These are phyloP conservation scores for Fusarium piperis DNA, from an alignment of 2,329 filamentous ascomycete species.

Conservation along the genomic window DNA sequence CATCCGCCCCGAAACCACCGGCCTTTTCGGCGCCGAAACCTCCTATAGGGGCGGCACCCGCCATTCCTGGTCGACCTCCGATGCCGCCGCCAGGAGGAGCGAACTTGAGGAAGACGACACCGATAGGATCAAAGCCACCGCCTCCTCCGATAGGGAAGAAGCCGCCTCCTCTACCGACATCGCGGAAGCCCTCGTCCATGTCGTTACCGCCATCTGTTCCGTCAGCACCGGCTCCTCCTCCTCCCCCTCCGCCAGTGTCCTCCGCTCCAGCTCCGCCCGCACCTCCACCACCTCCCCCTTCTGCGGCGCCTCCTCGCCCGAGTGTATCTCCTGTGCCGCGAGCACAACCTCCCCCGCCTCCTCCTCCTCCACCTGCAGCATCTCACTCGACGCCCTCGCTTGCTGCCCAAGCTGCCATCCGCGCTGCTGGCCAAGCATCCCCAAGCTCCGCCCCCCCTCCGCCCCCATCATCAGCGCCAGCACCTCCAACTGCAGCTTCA, in stretches of 20 bases:
- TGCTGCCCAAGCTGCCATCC: slow-evolving; percentile 56
- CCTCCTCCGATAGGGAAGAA: slow-evolving; percentile 85
- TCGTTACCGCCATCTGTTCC: slow-evolving; percentile 48
- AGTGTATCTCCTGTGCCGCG: slow-evolving; percentile 48
- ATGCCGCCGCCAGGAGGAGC: slow-evolving; percentile 57
- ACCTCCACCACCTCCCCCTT: slow-evolving; percentile 48
- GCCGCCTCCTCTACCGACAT: slow-evolving; percentile 69
- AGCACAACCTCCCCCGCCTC: slow-evolving; percentile 46
- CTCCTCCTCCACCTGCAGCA: slow-evolving; percentile 37
- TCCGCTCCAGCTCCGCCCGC: slow-evolving; percentile 55
- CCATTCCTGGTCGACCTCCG: slow-evolving; percentile 36
- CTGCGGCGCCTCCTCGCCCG: slow-evolving; percentile 53
- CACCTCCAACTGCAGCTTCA: slow-evolving; percentile 51
- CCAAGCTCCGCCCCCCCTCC: slow-evolving; percentile 50
- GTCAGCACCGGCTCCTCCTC: slow-evolving; percentile 50
- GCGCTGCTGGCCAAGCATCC: slow-evolving; percentile 55
- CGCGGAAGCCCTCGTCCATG: slow-evolving; percentile 64
- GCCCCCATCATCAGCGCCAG: slow-evolving; percentile 43
- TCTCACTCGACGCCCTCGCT: slow-evolving; percentile 48
- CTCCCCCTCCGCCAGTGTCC: slow-evolving; percentile 53
- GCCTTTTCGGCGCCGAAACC: slow-evolving; percentile 64
- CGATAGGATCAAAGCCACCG: slow-evolving; percentile 64
- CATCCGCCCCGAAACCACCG: slow-evolving; percentile 64
- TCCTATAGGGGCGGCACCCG: slow-evolving; percentile 50
- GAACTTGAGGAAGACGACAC: slow-evolving; percentile 69